These are phyloP conservation scores for Aspergillus funiculosus DNA, from an alignment of 495 filamentous ascomycete species.

Conservation along the genomic window DNA sequence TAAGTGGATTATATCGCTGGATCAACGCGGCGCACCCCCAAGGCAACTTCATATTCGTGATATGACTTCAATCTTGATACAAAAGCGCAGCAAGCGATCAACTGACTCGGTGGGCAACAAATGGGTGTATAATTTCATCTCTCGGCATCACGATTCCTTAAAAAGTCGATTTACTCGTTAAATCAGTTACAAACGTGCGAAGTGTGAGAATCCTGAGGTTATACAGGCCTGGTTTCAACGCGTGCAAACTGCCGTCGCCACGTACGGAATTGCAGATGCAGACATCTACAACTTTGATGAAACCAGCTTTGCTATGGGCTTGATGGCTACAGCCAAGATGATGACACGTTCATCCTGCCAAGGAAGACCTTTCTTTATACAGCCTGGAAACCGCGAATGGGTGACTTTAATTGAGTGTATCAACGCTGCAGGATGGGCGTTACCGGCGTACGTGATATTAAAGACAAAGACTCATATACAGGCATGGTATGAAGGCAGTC, in stretches of 20 bases:
- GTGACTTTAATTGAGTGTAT: constrained; percentile 33
- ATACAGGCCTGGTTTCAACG: constrained; percentile 35
- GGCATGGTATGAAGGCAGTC: constrained; percentile 5
- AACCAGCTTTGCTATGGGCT: constrained; percentile 38
- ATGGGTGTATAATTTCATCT: constrained; percentile 25
- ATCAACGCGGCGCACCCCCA: constrained; percentile 12
- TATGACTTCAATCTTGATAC: constrained; percentile 19
- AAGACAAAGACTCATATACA: constrained; percentile 2
- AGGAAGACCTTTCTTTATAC: constrained; percentile 21
- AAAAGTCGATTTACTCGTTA: constrained; percentile 22
- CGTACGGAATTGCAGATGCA: constrained; percentile 32
- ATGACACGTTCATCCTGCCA: constrained; percentile 20
- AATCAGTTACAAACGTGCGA: constrained; percentile 11
- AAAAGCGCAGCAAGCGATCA: constrained; percentile 25
- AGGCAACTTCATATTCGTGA: constrained; percentile 25
- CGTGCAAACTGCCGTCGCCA: constrained; percentile 24
- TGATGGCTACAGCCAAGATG: constrained; percentile 26
- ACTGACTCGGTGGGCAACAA: constrained; percentile 10
- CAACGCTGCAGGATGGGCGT: constrained; percentile 19
- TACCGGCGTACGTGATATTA: constrained; percentile 16
- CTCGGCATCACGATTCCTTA: constrained; percentile 21
- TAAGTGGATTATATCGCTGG: constrained; percentile 26
- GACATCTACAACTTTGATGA: constrained; percentile 48
- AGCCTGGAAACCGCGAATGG: constrained; percentile 40
- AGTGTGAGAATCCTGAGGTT: constrained; percentile 33